Evolutionary conservation across 441 rosid genomes (phyloP).

Genomic region (Theobroma grandiflorum): DNA sequence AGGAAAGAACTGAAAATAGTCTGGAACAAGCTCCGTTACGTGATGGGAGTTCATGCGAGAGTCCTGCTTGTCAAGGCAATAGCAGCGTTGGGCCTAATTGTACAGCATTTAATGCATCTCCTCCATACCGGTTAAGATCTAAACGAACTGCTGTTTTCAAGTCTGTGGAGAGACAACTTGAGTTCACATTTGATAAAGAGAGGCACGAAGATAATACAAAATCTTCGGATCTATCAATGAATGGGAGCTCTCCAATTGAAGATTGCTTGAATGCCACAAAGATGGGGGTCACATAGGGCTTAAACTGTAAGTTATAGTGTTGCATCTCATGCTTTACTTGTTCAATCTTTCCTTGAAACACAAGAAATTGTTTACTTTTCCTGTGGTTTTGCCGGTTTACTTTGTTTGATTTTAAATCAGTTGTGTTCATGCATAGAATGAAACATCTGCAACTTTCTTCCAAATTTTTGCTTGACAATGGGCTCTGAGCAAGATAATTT

Average conservation of each 20-base stretch:
- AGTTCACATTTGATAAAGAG: conserved; percentile 64
- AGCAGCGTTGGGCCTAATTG: conserved; percentile 38
- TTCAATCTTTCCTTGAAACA: background rate
- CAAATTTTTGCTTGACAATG: background rate
- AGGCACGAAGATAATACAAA: conserved; percentile 44
- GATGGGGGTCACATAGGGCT: conserved; percentile 44
- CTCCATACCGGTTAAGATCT: conserved; percentile 87
- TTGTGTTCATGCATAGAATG: background rate
- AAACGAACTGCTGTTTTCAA: conserved; percentile 83
- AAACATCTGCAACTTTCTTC: background rate
- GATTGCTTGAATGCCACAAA: conserved; percentile 44
- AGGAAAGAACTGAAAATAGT: conserved; percentile 41
- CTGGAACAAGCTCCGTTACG: conserved; percentile 43
- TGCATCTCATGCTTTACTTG: background rate
- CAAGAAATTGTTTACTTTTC: background rate
- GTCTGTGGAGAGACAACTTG: conserved; percentile 94
- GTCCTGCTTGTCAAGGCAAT: conserved; percentile 48
- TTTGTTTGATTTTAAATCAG: background rate
- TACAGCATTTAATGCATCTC: conserved; percentile 75
- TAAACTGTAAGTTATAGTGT: conserved; percentile 47
- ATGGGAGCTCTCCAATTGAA: conserved; percentile 44
- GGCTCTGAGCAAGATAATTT: too few species aligned
- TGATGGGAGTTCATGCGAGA: conserved; percentile 43
- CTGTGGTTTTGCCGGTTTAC: background rate
- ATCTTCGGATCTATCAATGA: conserved; percentile 45